Conservation (phyloP, 805 yeast genomes). For the Yarrowia sp. region DNA sequence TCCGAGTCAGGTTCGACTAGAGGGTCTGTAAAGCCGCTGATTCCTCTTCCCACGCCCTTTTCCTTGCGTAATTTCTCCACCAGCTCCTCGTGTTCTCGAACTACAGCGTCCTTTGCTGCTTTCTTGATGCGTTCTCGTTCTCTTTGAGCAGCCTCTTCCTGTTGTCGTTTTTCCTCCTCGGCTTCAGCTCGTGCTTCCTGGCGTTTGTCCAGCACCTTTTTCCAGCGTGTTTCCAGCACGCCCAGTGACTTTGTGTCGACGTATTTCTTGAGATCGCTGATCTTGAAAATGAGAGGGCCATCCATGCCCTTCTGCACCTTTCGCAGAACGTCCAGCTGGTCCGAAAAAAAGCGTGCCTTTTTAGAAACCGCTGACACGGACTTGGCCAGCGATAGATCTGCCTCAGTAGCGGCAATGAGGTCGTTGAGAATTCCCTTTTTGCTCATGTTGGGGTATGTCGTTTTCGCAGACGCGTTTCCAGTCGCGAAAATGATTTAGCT, state of each 20-base stretch:
- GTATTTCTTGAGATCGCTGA: conserved; percentile 1
- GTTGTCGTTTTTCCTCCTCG: neutral
- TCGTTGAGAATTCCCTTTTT: neutral
- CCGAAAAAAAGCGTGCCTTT: neutral
- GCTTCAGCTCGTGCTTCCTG: neutral
- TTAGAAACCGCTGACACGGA: neutral
- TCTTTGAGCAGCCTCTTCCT: neutral
- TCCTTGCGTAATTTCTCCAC: neutral
- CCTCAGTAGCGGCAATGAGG: neutral
- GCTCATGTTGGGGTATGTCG: neutral
- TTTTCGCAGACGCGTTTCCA: neutral
- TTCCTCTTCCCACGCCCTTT: neutral
- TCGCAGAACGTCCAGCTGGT: conserved; percentile 1
- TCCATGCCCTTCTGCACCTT: neutral
- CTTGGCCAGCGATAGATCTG: neutral
- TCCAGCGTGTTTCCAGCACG: conserved; percentile 8
- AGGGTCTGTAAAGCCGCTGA: neutral
- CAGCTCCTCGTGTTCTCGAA: neutral
- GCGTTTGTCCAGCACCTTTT: neutral
- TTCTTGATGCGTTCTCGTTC: neutral
- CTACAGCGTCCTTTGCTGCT: neutral
- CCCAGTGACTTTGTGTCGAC: neutral
- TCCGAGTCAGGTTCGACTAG: neutral
- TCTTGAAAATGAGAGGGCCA: conserved; percentile 5
- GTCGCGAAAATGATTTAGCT: neutral